Conservation (phyloP, 768 basidiomycete genomes). For the Lepiota subincarnata region DNA sequence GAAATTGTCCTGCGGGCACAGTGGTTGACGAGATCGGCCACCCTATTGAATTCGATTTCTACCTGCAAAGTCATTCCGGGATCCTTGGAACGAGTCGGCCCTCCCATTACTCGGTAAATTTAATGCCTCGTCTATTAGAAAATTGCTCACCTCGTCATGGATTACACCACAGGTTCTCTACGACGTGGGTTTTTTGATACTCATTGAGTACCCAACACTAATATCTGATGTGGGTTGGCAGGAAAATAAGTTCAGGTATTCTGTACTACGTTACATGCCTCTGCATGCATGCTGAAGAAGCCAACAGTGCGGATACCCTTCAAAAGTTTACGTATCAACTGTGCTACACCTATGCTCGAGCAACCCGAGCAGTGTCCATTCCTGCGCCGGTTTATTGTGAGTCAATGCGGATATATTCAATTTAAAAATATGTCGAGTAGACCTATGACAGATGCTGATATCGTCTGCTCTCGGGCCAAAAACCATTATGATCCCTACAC, state of each 20-base stretch:
- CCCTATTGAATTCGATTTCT: constrained; percentile 74
- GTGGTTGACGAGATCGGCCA: constrained; percentile 71
- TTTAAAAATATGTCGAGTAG: neutral
- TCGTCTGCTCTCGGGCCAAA: constrained; percentile 42
- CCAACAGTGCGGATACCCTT: constrained; percentile 55
- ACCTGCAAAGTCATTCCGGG: constrained; percentile 73
- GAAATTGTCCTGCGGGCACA: constrained; percentile 74
- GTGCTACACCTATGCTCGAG: constrained; percentile 72
- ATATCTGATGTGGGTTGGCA: constrained; percentile 12
- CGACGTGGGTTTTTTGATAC: constrained; percentile 16
- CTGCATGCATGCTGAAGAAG: neutral
- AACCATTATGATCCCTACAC: constrained; percentile 39
- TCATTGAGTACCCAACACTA: neutral
- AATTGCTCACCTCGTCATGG: neutral
- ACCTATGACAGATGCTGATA: constrained; percentile 58
- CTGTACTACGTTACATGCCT: neutral
- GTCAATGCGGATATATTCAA: constrained; percentile 15
- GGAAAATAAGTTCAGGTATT: constrained; percentile 58
- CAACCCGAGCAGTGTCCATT: constrained; percentile 76
- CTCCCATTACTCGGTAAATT: constrained; percentile 30
- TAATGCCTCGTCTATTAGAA: neutral
- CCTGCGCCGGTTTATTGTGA: constrained; percentile 77
- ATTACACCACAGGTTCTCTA: neutral
- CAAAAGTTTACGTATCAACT: constrained; percentile 66
- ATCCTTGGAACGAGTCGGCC: constrained; percentile 67